These are phyloP conservation scores for Pseudognaphalium luteoalbum DNA, from an alignment of 129 eudicot genomes.

Conservation along the genomic window DNA sequence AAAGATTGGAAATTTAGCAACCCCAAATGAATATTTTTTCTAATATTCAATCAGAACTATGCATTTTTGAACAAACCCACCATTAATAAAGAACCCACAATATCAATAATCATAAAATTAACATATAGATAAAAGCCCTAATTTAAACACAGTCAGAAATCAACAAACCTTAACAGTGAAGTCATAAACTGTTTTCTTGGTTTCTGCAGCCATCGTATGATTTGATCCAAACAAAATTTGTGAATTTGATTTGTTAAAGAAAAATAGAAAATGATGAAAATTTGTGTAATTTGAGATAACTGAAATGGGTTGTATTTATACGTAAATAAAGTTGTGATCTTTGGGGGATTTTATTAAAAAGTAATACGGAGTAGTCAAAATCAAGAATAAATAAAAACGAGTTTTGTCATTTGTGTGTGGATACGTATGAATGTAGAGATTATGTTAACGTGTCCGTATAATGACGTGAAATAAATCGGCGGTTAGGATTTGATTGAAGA, in stretches of 20 bases:
- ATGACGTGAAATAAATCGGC: neutral
- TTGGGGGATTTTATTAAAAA: neutral
- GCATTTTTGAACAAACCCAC: neutral
- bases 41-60: neutral
- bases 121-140: neutral
- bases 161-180: slow-evolving; percentile 80
- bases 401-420: slow-evolving; percentile 31
- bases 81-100: neutral
- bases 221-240: slow-evolving; percentile 29
- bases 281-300: slow-evolving; percentile 12
- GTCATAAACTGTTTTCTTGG: slow-evolving; percentile 65
- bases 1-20: slow-evolving; percentile 9
- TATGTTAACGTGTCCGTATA: slow-evolving; percentile 14
- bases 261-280: slow-evolving; percentile 15
- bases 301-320: slow-evolving; percentile 42
- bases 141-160: neutral
- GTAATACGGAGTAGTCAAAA: slow-evolving; percentile 15
- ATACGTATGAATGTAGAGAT: slow-evolving; percentile 27
- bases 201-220: slow-evolving; percentile 57
- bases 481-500: slow-evolving; percentile 23
- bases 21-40: neutral
- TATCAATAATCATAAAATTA: neutral
- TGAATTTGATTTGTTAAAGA: slow-evolving; percentile 11
- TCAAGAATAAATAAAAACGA: slow-evolving; percentile 5
- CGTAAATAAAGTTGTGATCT: neutral